phyloP scores from a whole-genome alignment of 225 moss, liverwort and hornwort genomes.

The Bryum argenteum region DNA sequence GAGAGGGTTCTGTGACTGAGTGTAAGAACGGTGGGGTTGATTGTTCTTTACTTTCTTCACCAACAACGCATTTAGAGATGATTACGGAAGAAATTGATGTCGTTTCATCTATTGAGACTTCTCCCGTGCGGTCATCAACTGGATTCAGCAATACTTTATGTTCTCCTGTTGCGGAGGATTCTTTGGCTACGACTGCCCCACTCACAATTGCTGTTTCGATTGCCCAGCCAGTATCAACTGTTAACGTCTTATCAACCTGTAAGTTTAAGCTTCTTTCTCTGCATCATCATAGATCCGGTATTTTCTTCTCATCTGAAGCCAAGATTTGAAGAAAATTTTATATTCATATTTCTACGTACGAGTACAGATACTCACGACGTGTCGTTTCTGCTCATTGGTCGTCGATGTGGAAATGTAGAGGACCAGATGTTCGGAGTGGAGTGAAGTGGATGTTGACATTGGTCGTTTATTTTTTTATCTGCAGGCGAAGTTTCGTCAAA shows the following conservation, averaged over 20 bases:
- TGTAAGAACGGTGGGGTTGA: slow-evolving; percentile 26
- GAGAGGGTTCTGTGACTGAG: slow-evolving; percentile 21
- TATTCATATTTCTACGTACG: background rate
- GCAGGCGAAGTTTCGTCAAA: slow-evolving; percentile 36
- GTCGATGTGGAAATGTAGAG: background rate
- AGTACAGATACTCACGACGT: slow-evolving; percentile 2
- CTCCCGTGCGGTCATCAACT: slow-evolving; percentile 28
- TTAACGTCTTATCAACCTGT: slow-evolving; percentile 28
- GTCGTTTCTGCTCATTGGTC: slow-evolving; percentile 13
- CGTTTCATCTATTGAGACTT: slow-evolving; percentile 31
- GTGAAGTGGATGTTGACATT: slow-evolving; percentile 16
- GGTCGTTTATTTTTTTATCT: slow-evolving; percentile 5
- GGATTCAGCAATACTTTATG: slow-evolving; percentile 25
- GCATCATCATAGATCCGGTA: background rate
- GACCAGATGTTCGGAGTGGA: background rate
- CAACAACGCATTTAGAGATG: slow-evolving; percentile 30
- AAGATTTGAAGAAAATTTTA: background rate
- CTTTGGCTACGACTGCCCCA: slow-evolving; percentile 28
- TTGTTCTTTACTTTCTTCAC: slow-evolving; percentile 24
- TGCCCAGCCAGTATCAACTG: slow-evolving; percentile 26
- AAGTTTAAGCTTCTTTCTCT: slow-evolving; percentile 28
- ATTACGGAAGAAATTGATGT: slow-evolving; percentile 38
- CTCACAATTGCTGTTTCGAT: slow-evolving; percentile 5
- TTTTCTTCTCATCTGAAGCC: slow-evolving; percentile 17
- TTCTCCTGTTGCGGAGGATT: slow-evolving; percentile 31